Base-by-base conservation (phyloP, 495 filamentous ascomycete genomes). In the Lasiosphaeria ovina region DNA sequence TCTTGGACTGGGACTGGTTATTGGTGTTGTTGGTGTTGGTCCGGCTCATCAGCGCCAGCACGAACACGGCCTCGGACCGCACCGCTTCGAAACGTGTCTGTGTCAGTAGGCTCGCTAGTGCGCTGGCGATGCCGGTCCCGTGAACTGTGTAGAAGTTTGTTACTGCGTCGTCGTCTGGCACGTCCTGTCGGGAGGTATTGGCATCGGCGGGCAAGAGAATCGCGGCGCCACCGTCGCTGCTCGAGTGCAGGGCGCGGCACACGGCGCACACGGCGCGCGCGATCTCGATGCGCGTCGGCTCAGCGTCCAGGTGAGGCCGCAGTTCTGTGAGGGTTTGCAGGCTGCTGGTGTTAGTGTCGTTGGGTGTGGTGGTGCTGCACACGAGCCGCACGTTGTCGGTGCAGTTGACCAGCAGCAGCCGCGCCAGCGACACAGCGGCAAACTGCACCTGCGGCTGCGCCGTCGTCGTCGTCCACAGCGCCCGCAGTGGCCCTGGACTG, bases 281-380 rank as follows among this genome's bases (percentile, higher is more conserved):
- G 55, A 89, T 85, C 64, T 94, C 90, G 9, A 85, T 87, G 72
- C 87, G 89, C 24, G 84, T 90, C 3, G 89, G 87, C 35, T 85
- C 83, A 3, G 79, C 72, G 51, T 87, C 83, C 4, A 84, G 78
- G 42, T 83, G 81, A 32, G 77, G 72, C 57, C 83, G 85, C 0
- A 90, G 77, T 6, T 76, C 75, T 33, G 87, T 74, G 10, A 93
- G 78, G 16, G 83, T 61, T 3, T 86, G 83, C n/a, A 90, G 73
- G 38, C 80, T 83, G n/a, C 81, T 83, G 34, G 65, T 31, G 38
- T 1, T 54, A 79, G 56, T 7, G 72, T 74, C 0, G 80, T 74
- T 6, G 77, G 73, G 42, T 76, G 66, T 0, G 71, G 62, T 50
- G 9, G 76, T 68, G 9, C 73, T 62, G 57, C 82, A 77, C 51